Conservation (phyloP, 192 early-diverging fungal species). For the Dissophora ornata region DNA sequence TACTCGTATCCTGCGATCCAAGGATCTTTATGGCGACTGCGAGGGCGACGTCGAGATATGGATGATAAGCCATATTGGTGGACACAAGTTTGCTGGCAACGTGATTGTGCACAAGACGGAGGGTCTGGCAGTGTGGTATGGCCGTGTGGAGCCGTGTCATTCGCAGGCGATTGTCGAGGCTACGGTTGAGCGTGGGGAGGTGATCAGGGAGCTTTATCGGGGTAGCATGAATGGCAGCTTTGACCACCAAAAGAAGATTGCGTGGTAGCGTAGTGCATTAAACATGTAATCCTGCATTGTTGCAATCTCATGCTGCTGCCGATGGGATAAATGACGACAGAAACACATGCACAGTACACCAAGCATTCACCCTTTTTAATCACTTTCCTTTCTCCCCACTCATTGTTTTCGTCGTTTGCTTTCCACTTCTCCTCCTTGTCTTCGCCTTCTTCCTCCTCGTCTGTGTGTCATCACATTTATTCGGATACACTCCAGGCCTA, state of each 20-base stretch:
- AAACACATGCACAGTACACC: no score
- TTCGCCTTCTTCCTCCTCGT: no score
- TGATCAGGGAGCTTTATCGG: constrained; percentile 65
- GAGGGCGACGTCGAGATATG: constrained; percentile 55
- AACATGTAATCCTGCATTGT: no score
- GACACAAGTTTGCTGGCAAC: constrained; percentile 72
- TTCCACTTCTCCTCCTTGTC: no score
- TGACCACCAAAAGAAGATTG: constrained; percentile 20
- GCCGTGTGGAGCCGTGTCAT: constrained; percentile 67
- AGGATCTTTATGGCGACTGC: constrained; percentile 52
- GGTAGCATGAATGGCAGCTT: constrained; percentile 66
- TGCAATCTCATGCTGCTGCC: no score
- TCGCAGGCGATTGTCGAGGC: constrained; percentile 61
- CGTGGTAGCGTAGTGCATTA: constrained; percentile 24
- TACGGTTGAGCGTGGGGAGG: constrained; percentile 61
- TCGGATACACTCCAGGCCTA: no score
- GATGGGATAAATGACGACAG: no score
- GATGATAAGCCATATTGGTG: constrained; percentile 69
- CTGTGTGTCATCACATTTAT: no score
- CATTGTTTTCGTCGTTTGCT: no score
- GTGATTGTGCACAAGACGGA: constrained; percentile 63
- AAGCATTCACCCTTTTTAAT: no score
- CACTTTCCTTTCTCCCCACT: no score
- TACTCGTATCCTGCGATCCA: constrained; percentile 54
- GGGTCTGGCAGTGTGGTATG: constrained; percentile 69